Percentiles rank a stretch among this genome's conserved stretches.
Conservation (phyloP, 2,329 filamentous ascomycete genomes). For the Helminthosporium solani region DNA sequence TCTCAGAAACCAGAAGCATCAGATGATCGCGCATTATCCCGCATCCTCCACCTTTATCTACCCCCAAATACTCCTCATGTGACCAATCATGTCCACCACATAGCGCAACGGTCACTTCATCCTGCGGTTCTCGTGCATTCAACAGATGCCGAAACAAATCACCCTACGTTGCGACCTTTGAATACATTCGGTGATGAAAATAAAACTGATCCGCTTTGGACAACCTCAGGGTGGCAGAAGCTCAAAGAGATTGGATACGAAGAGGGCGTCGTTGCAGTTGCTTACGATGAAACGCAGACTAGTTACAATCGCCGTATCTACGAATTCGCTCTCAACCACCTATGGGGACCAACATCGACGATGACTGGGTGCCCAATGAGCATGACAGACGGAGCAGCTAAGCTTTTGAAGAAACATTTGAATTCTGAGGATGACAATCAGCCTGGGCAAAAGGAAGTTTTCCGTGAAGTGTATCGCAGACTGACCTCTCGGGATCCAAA, state of each 20-base stretch:
- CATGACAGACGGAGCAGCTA: constrained; percentile 64
- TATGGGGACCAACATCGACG: constrained; percentile 62
- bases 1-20: too few relatives aligned
- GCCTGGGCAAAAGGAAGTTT: constrained; percentile 43
- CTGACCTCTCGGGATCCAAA: constrained; percentile 55
- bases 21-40: too few relatives aligned
- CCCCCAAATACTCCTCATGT: too few relatives aligned
- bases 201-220: constrained; percentile 58
- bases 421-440: constrained; percentile 27
- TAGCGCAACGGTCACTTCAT: constrained; percentile 22
- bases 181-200: constrained; percentile 62
- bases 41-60: too few relatives aligned
- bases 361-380: constrained; percentile 65
- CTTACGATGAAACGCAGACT: constrained; percentile 57
- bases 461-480: constrained; percentile 55
- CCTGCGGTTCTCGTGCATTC: constrained; percentile 36
- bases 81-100: constrained; percentile 14
- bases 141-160: constrained; percentile 65
- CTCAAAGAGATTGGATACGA: constrained; percentile 60
- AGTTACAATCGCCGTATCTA: constrained; percentile 58
- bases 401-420: constrained; percentile 22
- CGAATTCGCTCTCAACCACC: constrained; percentile 60
- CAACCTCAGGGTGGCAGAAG: constrained; percentile 65
- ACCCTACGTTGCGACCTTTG: constrained; percentile 60
- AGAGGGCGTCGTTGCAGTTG: constrained; percentile 61